Base-by-base conservation (phyloP, 75 land plant species). In the Chamaecyparis obtusa region DNA sequence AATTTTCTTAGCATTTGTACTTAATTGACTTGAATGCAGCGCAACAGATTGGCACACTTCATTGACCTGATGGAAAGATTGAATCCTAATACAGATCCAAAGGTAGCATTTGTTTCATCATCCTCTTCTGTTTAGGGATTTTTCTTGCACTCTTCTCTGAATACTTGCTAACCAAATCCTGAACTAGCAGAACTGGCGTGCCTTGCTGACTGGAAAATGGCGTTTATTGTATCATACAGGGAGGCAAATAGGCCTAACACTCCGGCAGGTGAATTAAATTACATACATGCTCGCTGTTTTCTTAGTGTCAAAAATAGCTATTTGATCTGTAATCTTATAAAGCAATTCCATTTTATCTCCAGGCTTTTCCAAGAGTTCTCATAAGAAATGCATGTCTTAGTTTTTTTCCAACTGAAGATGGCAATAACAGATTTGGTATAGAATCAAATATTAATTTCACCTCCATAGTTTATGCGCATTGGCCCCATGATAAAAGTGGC, bases 41-140 rank as follows among this genome's bases (percentile, higher is more conserved):
- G 97, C 0, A 86, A 56, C 37, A 89, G 94, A 87, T 85, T 97
- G 84, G 92, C 96, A 36, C 89, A 97, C 77, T 94, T 94, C 87
- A 94, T 97, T 83, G 97, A 97, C 75, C 85, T 93, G 39, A 94
- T 97, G 94, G 99, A 97, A 90, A 89, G 93, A 89, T 80, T 97
- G 87, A 97, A 95, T 89, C 95, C 97, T 79, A 87, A 94, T 86
- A 56, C 94, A 75, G 91, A 67, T 80, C 89, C 84, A 55, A 90
- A 92, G 97, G 99, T 97, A 90, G 85, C 64, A 84, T 9, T 84
- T 33, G 8, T 77, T 46, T 76, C 86, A 27, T 37, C 32, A 57
- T 84, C 80, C 33, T 39, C 10, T 76, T 84, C 67, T 79, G 41
- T 77, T 72, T 46, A 48, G 41, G 54, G 13, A 3, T 87, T 85